Conservation (phyloP, 73 alveolate species). For the Tetrahymena malaccensis region DNA sequence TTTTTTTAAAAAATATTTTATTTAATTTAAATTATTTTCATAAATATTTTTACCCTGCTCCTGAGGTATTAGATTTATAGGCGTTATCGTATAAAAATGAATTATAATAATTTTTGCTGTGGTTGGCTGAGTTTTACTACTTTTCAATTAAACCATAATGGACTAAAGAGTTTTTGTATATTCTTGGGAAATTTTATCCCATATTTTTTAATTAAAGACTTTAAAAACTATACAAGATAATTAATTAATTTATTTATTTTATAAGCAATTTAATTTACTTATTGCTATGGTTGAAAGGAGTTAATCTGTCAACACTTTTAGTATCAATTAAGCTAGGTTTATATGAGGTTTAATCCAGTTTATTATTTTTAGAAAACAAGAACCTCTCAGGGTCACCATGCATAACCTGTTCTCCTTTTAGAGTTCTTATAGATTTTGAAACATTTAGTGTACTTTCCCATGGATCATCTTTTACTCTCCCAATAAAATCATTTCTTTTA, state of each 20-base stretch:
- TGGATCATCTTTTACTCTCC: neutral
- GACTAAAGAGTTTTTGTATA: neutral
- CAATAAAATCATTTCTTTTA: neutral
- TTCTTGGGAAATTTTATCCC: neutral
- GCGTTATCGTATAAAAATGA: neutral
- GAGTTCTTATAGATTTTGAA: conserved; percentile 19
- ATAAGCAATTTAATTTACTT: neutral
- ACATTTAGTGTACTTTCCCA: neutral
- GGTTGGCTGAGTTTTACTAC: neutral
- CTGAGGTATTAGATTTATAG: neutral
- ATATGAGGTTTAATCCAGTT: neutral
- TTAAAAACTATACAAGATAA: neutral
- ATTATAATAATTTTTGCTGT: neutral
- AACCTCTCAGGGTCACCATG: conserved; percentile 5
- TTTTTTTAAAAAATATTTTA: neutral
- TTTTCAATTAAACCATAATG: neutral
- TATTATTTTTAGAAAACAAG: conserved; percentile 15
- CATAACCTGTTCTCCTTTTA: conserved; percentile 13
- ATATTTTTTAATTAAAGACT: neutral
- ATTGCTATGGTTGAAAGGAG: conserved; percentile 35
- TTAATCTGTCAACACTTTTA: conserved; percentile 16
- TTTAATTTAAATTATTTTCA: too few species aligned
- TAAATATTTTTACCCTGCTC: neutral
- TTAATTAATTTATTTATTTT: neutral
- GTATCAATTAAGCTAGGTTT: conserved; percentile 6